These are phyloP conservation scores for Mortierella sp. DNA, from an alignment of 371 early-diverging fungal genomes.

Conservation along the genomic window DNA sequence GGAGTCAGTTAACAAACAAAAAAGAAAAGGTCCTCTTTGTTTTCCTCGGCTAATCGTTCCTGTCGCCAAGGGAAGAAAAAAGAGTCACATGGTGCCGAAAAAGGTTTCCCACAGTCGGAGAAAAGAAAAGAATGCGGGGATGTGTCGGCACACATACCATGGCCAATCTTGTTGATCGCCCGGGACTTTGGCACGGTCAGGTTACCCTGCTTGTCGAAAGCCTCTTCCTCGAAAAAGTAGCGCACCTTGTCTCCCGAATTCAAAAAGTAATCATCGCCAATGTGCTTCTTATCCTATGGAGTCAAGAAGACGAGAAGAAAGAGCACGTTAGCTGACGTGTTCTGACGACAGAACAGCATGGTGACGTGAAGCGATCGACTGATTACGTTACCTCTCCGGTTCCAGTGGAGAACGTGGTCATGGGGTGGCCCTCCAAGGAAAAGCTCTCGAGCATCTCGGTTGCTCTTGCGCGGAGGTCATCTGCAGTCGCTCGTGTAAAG, in stretches of 20 bases:
- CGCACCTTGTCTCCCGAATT: constrained; percentile 87
- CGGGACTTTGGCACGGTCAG: constrained; percentile 71
- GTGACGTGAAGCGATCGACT: neutral
- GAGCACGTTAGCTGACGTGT: neutral
- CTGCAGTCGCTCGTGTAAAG: constrained; percentile 67
- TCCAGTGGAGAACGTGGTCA: constrained; percentile 87
- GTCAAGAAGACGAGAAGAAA: neutral
- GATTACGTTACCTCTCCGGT: constrained; percentile 52
- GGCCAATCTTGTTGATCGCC: constrained; percentile 95
- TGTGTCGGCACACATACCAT: constrained; percentile 68
- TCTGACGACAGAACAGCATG: neutral
- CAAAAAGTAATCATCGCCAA: constrained; percentile 92
- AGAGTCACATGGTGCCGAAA: neutral
- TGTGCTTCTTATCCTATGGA: constrained; percentile 68
- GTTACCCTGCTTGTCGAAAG: constrained; percentile 77
- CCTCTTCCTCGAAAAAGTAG: constrained; percentile 92
- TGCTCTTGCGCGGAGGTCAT: constrained; percentile 68
- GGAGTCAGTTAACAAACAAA: neutral
- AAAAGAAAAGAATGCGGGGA: too few species aligned
- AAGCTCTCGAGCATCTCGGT: constrained; percentile 73
- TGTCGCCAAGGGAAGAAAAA: neutral
- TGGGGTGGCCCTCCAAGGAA: constrained; percentile 82
- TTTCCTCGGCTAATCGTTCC: neutral
- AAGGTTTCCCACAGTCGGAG: constrained; percentile 6
- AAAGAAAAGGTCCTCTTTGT: neutral